Conservation (phyloP, 352 stramenopile genomes). For the Thalassiosira hispida region DNA sequence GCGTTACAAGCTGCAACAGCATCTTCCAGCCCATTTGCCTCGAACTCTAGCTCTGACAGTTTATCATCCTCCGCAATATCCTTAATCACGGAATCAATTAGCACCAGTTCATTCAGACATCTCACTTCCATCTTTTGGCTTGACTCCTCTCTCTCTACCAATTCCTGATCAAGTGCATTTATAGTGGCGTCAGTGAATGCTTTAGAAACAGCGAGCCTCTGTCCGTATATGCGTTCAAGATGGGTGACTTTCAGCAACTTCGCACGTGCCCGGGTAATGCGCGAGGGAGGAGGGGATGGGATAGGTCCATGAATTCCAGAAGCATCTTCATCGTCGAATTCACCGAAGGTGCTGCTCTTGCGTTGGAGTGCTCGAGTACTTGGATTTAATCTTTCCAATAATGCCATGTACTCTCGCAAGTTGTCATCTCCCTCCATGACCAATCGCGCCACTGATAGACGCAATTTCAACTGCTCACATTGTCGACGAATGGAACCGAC, state of each 20-base stretch:
- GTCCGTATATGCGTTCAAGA: constrained; percentile 49
- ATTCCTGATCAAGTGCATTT: constrained; percentile 58
- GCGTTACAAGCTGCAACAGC: constrained; percentile 22
- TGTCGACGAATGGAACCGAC: constrained; percentile 47
- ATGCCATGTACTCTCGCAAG: constrained; percentile 47
- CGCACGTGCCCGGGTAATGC: constrained; percentile 41
- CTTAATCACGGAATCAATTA: constrained; percentile 48
- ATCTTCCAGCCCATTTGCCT: constrained; percentile 34
- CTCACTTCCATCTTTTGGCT: constrained; percentile 58
- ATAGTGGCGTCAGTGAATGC: constrained; percentile 60
- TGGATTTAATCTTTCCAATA: constrained; percentile 39
- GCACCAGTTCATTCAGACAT: constrained; percentile 57
- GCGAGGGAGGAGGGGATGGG: constrained; percentile 33
- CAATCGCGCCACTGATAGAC: constrained; percentile 43
- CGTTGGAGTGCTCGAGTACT: constrained; percentile 12
- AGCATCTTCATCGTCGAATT: constrained; percentile 18
- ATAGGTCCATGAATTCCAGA: constrained; percentile 15
- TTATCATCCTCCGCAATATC: constrained; percentile 33
- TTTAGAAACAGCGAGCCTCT: constrained; percentile 50
- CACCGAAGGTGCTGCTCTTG: background rate
- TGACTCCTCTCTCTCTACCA: constrained; percentile 42
- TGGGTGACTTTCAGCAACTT: constrained; percentile 55
- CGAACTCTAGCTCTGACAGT: constrained; percentile 34
- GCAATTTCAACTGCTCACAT: constrained; percentile 58
- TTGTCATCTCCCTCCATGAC: constrained; percentile 63